Evolutionary conservation across 352 stramenopile genomes (phyloP), one percentile per base, ranked within the genome.

Genomic region (Hyaloperonospora arabidopsidis): DNA sequence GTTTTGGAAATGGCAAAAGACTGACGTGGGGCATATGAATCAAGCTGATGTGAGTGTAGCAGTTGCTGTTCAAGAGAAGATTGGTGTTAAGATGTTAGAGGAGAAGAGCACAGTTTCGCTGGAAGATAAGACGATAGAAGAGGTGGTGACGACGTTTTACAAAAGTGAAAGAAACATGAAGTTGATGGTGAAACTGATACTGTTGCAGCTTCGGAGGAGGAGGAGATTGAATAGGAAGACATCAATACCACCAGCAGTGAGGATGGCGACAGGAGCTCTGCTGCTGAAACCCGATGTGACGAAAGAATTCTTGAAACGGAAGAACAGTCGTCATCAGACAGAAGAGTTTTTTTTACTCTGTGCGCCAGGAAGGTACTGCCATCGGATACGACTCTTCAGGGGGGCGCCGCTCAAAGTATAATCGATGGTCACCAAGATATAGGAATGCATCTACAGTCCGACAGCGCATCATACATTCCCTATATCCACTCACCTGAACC

Each of bases 291-390:
- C 35, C 49, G 57, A 38, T 53, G 53, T 23, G 52, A 61, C 34
- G 65, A 61, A 32, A 47, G 65, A 35, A 32, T 52, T 19, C 18
- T 63, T 36, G 65, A 61, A 50, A 65, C 65, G 2, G 65, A 73
- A 61, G 65, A 61, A 21, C 70, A 73, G 46, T 61, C 53, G 6
- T 45, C 41, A 18, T 51, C 49, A 21, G 65, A 73, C 23, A 65
- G 36, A 5, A 53, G 19, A 23, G 61, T n/a, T n/a, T n/a, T n/a
- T 57, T 11, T 50, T 73, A 28, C 53, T 73, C 18, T 28, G 0
- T 70, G 57, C 40, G 19, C 70, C 17, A 69, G 57, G 47, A 25
- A 61, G 13, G 43, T 72, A 36, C 51, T 70, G 44, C 67, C 67
- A 8, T 45, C 22, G 13, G 63, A 52, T 10, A 60, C 52, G 1